Evolutionary conservation across 2,329 filamentous ascomycete genomes (phyloP).

Genomic region (Trichophyton rubrum): DNA sequence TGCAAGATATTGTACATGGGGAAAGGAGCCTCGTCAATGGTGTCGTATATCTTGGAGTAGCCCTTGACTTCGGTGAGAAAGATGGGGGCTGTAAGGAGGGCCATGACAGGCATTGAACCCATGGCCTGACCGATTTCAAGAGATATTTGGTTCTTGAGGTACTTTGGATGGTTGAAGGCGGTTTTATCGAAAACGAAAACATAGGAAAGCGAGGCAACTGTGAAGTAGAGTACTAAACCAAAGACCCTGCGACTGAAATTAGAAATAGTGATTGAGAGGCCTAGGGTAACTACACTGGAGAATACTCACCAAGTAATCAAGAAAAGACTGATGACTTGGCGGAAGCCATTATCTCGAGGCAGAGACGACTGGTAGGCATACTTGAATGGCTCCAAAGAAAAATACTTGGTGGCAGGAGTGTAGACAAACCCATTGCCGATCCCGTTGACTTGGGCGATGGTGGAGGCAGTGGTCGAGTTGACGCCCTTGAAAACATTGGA

Average conservation of each 20-base stretch:
- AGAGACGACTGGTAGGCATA: slow-evolving; percentile 69
- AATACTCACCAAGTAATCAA: slow-evolving; percentile 67
- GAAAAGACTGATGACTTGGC: slow-evolving; percentile 65
- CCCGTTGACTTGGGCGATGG: slow-evolving; percentile 39
- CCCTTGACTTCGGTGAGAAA: slow-evolving; percentile 76
- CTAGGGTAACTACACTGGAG: background rate
- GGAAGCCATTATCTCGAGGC: slow-evolving; percentile 62
- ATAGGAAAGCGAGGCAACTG: slow-evolving; percentile 73
- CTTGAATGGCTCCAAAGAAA: slow-evolving; percentile 56
- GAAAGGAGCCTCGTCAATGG: slow-evolving; percentile 60
- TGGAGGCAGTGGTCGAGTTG: slow-evolving; percentile 41
- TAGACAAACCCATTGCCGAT: slow-evolving; percentile 37
- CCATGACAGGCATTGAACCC: slow-evolving; percentile 66
- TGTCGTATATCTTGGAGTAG: slow-evolving; percentile 77
- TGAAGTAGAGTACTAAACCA: slow-evolving; percentile 70
- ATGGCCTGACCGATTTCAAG: slow-evolving; percentile 76
- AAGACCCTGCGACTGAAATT: slow-evolving; percentile 53
- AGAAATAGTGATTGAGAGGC: background rate
- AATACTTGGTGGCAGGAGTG: slow-evolving; percentile 57
- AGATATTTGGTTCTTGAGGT: slow-evolving; percentile 81
- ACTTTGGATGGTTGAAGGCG: slow-evolving; percentile 80
- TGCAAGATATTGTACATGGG: slow-evolving; percentile 67
- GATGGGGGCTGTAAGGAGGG: slow-evolving; percentile 64
- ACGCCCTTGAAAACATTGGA: slow-evolving; percentile 41
- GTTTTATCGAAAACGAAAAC: slow-evolving; percentile 82